Evolutionary conservation across 257 asterid genomes (phyloP), one percentile per base, ranked within the genome.

Genomic region (Solanum microdontum): DNA sequence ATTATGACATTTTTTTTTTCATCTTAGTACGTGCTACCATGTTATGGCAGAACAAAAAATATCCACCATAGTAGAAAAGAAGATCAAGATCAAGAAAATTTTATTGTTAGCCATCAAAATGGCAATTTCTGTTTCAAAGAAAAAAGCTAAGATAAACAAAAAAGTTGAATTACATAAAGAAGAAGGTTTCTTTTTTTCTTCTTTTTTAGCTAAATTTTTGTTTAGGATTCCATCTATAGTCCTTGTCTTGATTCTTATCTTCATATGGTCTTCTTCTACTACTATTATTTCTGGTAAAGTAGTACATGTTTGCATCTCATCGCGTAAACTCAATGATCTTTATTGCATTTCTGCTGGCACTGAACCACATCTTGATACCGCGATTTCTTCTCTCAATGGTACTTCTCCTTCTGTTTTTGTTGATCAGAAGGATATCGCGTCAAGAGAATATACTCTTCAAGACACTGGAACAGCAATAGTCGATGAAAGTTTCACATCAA

Each of bases 261-360:
- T 87, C 86, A 84, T 95, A 45, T 95, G 96, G 96, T 91, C 94
- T 40, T 90, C 94, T 87, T 89, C 95, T 21, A 90, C 96, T 24
- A 87, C 94, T 83, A 75, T 93, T 66, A 39, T 95, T 84, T 92
- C 97, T 1, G 93, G 94, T 15, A 87, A 90, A 74, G 85, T 93
- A 10, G 89, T 94, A 28, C 97, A 92, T 88, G 70, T 94, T 4
- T 95, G 97, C 70, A 90, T 92, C 30, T 91, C 96, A 3, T 92
- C 97, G 2, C 85, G 96, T 11, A 95, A 93, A 84, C 95, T 95
- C 89, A 90, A 87, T 87, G 88, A 90, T 76, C 93, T 90, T 15
- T 94, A 92, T 36, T 95, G 98, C 90, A 90, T 94, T 68, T 92
- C 95, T 8, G 96, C 96, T 36, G 96, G 95, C 32, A 75, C 97